These are phyloP conservation scores for Schizochytrium sp. DNA, from an alignment of 108 stramenopile genomes.

Conservation along the genomic window DNA sequence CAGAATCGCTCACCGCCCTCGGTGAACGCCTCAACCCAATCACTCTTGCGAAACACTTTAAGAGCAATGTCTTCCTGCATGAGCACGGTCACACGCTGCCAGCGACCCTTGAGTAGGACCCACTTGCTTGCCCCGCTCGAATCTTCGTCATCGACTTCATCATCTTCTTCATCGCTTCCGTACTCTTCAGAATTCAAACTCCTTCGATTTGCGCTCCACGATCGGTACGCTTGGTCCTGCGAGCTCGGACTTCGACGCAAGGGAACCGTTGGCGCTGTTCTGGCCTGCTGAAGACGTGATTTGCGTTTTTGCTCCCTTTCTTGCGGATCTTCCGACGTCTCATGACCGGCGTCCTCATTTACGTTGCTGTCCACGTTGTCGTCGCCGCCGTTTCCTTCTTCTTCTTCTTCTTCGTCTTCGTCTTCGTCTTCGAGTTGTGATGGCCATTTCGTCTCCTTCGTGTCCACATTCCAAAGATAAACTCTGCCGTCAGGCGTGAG, in stretches of 20 bases:
- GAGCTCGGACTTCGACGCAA: too few species aligned
- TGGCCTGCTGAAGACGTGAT: too few species aligned
- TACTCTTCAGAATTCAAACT: too few species aligned
- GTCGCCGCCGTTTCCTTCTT: too few species aligned
- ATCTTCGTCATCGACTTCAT: neutral
- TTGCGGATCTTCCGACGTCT: too few species aligned
- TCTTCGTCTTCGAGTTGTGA: neutral
- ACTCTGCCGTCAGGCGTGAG: neutral
- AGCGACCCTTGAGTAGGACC: neutral
- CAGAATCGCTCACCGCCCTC: neutral
- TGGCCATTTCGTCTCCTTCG: neutral
- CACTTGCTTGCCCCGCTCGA: neutral
- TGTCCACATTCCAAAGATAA: neutral
- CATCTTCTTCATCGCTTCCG: too few species aligned
- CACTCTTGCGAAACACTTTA: neutral
- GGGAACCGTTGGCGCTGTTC: too few species aligned
- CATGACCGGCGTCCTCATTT: neutral
- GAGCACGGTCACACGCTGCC: neutral
- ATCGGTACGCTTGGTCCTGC: too few species aligned
- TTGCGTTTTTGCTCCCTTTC: too few species aligned
- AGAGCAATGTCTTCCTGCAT: neutral
- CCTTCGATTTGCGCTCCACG: too few species aligned
- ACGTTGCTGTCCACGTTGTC: neutral
- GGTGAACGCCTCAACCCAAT: constrained; percentile 11
- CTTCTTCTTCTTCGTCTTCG: neutral